Evolutionary conservation across 1,284 basidiomycete genomes (phyloP).

Genomic region (Trichosporon faecale): DNA sequence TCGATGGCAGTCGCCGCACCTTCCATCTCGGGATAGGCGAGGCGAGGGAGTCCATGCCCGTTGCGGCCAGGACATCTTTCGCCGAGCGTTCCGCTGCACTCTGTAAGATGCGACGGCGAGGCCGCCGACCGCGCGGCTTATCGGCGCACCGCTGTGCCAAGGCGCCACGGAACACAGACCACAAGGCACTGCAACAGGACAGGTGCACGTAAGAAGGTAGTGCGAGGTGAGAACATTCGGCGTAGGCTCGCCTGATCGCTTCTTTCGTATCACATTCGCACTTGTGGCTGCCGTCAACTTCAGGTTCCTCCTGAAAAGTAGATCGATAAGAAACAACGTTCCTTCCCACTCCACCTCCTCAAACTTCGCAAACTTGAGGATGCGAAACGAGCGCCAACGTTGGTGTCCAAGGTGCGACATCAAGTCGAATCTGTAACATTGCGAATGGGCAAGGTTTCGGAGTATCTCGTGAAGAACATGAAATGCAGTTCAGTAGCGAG

Average conservation of each 20-base stretch:
- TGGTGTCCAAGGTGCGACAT: background rate
- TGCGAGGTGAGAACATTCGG: background rate
- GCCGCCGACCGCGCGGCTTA: too few species aligned
- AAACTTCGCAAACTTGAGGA: background rate
- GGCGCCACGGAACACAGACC: background rate
- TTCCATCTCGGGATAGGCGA: background rate
- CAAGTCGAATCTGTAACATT: background rate
- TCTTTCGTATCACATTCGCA: background rate
- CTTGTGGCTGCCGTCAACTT: background rate
- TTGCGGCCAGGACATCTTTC: background rate
- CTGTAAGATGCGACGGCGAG: too few species aligned
- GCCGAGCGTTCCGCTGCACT: too few species aligned
- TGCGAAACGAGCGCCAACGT: background rate
- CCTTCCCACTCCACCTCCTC: background rate
- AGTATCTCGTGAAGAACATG: background rate
- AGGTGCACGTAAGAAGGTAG: background rate
- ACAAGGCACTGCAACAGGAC: background rate
- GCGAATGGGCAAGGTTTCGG: background rate
- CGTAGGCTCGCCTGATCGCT: background rate
- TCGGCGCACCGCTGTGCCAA: background rate
- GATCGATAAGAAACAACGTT: background rate
- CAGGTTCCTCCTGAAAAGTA: background rate
- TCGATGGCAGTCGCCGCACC: background rate
- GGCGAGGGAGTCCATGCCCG: too few species aligned
- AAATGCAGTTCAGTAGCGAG: background rate